phyloP scores from a whole-genome alignment of 78 protist species.

The Dictyostelium purpureum region DNA sequence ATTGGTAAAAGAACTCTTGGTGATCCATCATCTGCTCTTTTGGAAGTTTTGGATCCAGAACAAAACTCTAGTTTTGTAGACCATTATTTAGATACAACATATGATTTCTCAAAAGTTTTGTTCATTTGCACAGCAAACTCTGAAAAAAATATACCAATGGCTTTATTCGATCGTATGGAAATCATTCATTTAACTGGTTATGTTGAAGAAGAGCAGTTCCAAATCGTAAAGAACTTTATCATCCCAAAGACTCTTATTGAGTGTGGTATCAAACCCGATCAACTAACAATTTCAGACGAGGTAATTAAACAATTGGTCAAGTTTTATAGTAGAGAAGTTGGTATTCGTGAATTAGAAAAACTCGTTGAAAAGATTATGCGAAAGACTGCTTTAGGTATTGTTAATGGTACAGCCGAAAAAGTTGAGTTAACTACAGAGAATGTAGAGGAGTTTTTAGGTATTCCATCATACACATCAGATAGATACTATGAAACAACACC shows the following conservation, averaged over 20 bases:
- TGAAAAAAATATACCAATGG: constrained; percentile 78
- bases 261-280: constrained; percentile 53
- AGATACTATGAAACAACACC: constrained; percentile 68
- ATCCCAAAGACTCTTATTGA: constrained; percentile 71
- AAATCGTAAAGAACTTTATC: constrained; percentile 89
- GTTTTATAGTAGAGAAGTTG: constrained; percentile 95
- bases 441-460: constrained; percentile 47
- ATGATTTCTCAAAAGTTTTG: constrained; percentile 83
- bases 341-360: constrained; percentile 93
- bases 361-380: constrained; percentile 90
- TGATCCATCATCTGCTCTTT: constrained; percentile 96
- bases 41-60: constrained; percentile 97
- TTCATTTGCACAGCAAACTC: constrained; percentile 97
- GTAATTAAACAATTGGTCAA: constrained; percentile 77
- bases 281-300: constrained; percentile 58
- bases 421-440: constrained; percentile 13
- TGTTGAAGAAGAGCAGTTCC: constrained; percentile 88
- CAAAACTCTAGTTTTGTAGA: constrained; percentile 96
- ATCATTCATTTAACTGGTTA: constrained; percentile 80
- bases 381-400: constrained; percentile 91
- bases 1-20: constrained; percentile 84
- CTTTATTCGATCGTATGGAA: constrained; percentile 97
- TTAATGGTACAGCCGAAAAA: constrained; percentile 14
- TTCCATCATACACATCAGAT: constrained; percentile 56
- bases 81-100: constrained; percentile 84